Percentiles rank a stretch among this genome's conserved stretches.
These are phyloP conservation scores for Fusarium nygamai DNA, from an alignment of 2,329 filamentous ascomycete genomes.

Conservation along the genomic window DNA sequence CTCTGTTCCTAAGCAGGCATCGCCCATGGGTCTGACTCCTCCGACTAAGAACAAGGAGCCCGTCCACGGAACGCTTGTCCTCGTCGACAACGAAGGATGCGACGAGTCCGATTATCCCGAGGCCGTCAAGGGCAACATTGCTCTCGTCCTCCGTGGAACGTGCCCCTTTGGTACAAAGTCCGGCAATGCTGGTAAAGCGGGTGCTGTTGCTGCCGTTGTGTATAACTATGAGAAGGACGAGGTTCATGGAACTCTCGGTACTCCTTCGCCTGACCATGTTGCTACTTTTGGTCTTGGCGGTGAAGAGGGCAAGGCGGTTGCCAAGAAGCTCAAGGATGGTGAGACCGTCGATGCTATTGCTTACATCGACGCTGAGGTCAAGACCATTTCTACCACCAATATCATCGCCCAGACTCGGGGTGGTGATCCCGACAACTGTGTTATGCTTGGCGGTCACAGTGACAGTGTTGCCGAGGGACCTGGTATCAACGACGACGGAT, in stretches of 20 bases:
- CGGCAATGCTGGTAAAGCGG: constrained; percentile 71
- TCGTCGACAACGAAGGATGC: constrained; percentile 72
- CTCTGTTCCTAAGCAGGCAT: constrained; percentile 59
- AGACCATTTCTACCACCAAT: constrained; percentile 65
- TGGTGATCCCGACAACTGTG: constrained; percentile 70
- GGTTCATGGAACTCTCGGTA: constrained; percentile 75
- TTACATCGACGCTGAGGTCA: constrained; percentile 68
- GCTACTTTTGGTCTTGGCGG: constrained; percentile 75
- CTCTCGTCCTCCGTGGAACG: constrained; percentile 74
- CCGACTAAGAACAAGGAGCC: constrained; percentile 68
- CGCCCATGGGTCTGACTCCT: constrained; percentile 73
- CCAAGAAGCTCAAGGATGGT: constrained; percentile 63
- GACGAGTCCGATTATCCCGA: constrained; percentile 69
- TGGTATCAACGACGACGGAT: constrained; percentile 83
- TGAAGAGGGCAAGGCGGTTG: constrained; percentile 65
- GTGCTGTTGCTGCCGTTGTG: constrained; percentile 76
- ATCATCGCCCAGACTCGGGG: constrained; percentile 69
- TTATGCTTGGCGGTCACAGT: constrained; percentile 72
- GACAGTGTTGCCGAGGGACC: constrained; percentile 71
- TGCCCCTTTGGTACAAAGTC: constrained; percentile 81
- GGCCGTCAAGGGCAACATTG: constrained; percentile 69
- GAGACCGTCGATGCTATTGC: constrained; percentile 63
- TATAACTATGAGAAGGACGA: constrained; percentile 76
- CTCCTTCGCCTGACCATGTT: constrained; percentile 66
- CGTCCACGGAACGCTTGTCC: constrained; percentile 68